Evolutionary conservation across 805 yeast genomes (phyloP).

Genomic region (Metschnikowia peoriensis): DNA sequence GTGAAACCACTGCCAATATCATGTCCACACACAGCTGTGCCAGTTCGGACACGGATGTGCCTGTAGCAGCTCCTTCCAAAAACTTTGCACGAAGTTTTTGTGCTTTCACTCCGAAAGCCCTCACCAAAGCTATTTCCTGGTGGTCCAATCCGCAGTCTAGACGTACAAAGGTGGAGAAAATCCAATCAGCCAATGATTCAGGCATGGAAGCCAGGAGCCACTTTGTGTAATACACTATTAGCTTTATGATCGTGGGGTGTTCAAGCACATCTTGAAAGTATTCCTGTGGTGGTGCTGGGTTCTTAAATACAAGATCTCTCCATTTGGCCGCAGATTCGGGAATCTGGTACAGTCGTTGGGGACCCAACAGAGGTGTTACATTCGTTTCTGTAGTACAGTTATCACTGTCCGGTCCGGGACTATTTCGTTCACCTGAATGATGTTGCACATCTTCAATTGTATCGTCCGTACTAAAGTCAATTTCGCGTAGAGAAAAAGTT

Average conservation of each 20-base stretch:
- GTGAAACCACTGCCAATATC: constrained; percentile 31
- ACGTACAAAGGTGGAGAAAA: constrained; percentile 33
- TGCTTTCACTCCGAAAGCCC: constrained; percentile 41
- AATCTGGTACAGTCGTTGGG: neutral
- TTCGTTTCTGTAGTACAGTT: neutral
- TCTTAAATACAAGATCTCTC: constrained; percentile 29
- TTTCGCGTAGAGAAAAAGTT: neutral
- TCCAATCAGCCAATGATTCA: constrained; percentile 33
- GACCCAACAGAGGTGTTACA: neutral
- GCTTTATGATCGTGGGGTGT: constrained; percentile 32
- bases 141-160: constrained; percentile 35
- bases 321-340: constrained; percentile 31
- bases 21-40: constrained; percentile 27
- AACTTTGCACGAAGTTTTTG: constrained; percentile 21
- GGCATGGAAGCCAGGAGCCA: constrained; percentile 36
- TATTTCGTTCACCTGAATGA: no score
- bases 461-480: neutral
- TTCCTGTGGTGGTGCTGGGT: constrained; percentile 28
- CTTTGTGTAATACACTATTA: constrained; percentile 33
- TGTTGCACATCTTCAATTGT: neutral
- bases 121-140: constrained; percentile 31
- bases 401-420: neutral
- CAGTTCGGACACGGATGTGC: constrained; percentile 8
- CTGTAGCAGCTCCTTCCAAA: constrained; percentile 9
- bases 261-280: constrained; percentile 24